These are phyloP conservation scores for Powellomyces hirtus DNA, from an alignment of 192 early-diverging fungal species.

Conservation along the genomic window DNA sequence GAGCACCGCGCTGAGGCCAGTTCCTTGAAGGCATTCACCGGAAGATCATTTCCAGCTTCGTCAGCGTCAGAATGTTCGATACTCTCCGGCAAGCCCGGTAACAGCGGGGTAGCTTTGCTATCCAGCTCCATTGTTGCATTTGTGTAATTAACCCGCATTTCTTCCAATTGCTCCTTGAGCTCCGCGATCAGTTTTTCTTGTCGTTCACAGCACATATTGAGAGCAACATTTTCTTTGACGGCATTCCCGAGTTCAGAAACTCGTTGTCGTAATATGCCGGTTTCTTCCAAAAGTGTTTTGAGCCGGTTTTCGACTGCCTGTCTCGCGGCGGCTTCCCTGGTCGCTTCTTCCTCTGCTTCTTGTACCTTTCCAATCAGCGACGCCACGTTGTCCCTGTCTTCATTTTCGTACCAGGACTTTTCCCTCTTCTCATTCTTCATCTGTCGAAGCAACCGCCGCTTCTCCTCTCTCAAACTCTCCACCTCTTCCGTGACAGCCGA, in stretches of 20 bases:
- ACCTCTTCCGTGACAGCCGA: background rate
- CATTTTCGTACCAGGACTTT: background rate
- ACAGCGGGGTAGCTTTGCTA: background rate
- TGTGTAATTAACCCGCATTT: background rate
- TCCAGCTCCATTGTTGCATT: background rate
- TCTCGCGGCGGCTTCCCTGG: background rate
- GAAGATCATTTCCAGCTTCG: too few species aligned
- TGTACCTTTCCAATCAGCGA: background rate
- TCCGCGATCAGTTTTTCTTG: background rate
- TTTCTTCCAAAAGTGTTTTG: background rate
- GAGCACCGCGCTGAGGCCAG: background rate
- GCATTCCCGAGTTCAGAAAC: background rate
- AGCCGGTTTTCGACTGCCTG: background rate
- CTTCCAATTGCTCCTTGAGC: conserved; percentile 8
- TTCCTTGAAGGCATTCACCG: background rate
- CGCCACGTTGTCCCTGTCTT: background rate
- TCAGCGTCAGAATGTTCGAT: too few species aligned
- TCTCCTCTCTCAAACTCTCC: background rate
- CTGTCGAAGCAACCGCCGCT: background rate
- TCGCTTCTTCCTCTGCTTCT: conserved; percentile 1
- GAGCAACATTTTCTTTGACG: background rate
- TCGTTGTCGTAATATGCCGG: background rate
- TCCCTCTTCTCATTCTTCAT: background rate
- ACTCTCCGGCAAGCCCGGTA: background rate
- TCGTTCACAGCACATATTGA: background rate